Evolutionary conservation across 1,284 basidiomycete species (phyloP), one percentile per base, ranked within the genome.

Genomic region (Neolentinus lepideus): DNA sequence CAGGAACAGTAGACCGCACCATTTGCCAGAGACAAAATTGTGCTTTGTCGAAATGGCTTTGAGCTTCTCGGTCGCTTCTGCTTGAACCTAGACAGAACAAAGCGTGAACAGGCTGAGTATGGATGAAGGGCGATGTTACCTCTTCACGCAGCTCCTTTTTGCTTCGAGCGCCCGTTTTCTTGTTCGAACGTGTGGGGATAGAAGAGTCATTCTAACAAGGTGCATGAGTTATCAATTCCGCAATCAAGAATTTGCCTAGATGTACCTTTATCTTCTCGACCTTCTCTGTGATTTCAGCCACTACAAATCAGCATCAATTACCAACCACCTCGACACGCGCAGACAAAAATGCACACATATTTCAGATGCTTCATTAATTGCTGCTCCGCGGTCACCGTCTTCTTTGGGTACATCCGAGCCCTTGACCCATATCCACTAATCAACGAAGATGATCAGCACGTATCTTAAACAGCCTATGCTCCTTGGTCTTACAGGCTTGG

Each of bases 91-190:
- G 29, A 31, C 12, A 6, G 6, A 31, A 12, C 4, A 9, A 24
- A 1, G 52, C 31, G 35, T 31, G 38, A 43, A 51, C 26, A 25
- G 50, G 1, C 51, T 53, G 19, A 52, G 52, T 27, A 33, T 33
- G 19, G 16, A 29, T 1, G n/a, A 33, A 22, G 19, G 26, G 24
- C 19, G 19, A 31, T 43, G 62, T 70, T 16, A 83, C 84, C 69
- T 82, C 72, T 66, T 89, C 86, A 33, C 85, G 77, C 10, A 85
- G 66, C 66, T 89, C 84, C 65, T 87, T 89, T 67, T 89, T 89
- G 63, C 83, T 84, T 67, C 77, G 83, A 0, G 75, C 73, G 2
- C 85, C 85, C 31, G 81, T 81, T 67, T 87, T 88, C 69, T 88
- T 88, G 64, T 74, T 88, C 8, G 80, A 76, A 8, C 84, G 80